Conservation (phyloP, 208 protist genomes). For the Strigomonas culicis region DNA sequence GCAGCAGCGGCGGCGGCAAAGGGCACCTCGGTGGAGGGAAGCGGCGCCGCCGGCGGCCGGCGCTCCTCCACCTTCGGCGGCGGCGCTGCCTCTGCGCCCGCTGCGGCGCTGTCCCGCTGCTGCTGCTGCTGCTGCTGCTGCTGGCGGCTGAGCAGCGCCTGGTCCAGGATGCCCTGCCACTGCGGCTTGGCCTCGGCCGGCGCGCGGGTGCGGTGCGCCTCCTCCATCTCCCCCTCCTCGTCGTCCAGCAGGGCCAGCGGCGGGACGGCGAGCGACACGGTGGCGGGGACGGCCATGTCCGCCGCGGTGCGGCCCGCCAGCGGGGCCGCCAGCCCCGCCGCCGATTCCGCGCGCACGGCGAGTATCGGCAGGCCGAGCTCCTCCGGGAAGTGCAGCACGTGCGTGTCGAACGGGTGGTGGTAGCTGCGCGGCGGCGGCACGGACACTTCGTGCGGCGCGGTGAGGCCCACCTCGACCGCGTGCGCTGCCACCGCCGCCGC, state of each 20-base stretch:
- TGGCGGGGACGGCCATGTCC: conserved; percentile 20
- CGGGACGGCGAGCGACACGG: conserved; percentile 51
- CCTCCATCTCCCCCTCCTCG: conserved; percentile 9
- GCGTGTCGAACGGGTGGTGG: no score
- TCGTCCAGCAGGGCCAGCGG: conserved; percentile 12
- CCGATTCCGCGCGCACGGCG: conserved; percentile 36
- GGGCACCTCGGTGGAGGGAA: not conserved
- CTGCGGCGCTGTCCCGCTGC: conserved; percentile 4
- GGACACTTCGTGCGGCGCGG: not conserved
- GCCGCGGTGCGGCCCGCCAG: conserved; percentile 24
- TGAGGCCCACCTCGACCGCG: not conserved
- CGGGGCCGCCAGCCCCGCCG: conserved; percentile 4
- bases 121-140: conserved; percentile 20
- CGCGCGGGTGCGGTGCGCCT: not conserved
- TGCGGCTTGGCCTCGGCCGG: conserved; percentile 10
- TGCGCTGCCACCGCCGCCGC: not conserved
- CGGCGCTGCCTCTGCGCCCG: not conserved
- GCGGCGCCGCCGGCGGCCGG: conserved; percentile 1
- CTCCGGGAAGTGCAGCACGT: conserved; percentile 73
- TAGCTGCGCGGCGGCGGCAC: no score
- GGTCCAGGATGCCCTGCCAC: not conserved
- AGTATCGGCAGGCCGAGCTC: conserved; percentile 50
- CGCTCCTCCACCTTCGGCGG: not conserved
- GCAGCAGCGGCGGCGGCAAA: not conserved
- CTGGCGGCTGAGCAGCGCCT: not conserved